phyloP scores from a whole-genome alignment of 139 green algal genomes.

The Picochlorum sp. region DNA sequence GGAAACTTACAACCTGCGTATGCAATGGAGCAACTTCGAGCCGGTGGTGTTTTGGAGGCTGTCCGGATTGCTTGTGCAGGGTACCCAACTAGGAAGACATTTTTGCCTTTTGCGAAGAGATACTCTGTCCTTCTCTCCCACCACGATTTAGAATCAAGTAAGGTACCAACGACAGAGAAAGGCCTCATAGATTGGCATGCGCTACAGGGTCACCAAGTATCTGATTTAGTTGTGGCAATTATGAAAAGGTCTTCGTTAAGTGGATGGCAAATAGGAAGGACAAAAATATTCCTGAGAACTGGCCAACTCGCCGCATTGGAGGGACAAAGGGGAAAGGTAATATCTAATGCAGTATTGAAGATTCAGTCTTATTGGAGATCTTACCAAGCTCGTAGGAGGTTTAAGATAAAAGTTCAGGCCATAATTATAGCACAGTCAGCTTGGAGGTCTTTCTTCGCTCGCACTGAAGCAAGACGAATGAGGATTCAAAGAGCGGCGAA shows the following conservation, averaged over 20 bases:
- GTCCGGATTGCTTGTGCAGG: slow-evolving; percentile 87
- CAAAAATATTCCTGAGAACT: slow-evolving; percentile 65
- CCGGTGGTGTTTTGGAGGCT: slow-evolving; percentile 92
- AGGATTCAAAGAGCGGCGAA: slow-evolving; percentile 32
- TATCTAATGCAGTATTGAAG: slow-evolving; percentile 25
- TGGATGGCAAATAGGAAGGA: slow-evolving; percentile 59
- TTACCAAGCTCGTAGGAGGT: slow-evolving; percentile 13
- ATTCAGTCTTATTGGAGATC: slow-evolving; percentile 37
- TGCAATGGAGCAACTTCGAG: slow-evolving; percentile 89
- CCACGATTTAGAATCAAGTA: background rate
- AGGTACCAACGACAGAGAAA: slow-evolving; percentile 2
- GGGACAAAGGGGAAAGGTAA: slow-evolving; percentile 26
- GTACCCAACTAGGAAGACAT: slow-evolving; percentile 79
- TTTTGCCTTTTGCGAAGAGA: slow-evolving; percentile 40
- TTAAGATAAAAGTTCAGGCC: slow-evolving; percentile 5
- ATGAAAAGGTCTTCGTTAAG: slow-evolving; percentile 25
- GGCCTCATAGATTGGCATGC: slow-evolving; percentile 26
- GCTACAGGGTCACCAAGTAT: slow-evolving; percentile 10
- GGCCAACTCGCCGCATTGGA: slow-evolving; percentile 51
- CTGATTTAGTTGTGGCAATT: slow-evolving; percentile 19
- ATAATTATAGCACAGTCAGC: slow-evolving; percentile 38
- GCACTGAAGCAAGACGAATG: slow-evolving; percentile 4
- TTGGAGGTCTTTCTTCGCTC: slow-evolving; percentile 29
- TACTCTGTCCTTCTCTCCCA: slow-evolving; percentile 29
- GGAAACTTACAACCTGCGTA: slow-evolving; percentile 58